A percentile compares a stretch with the other conserved stretches of the same genome.
Conservation (phyloP, 2,329 filamentous ascomycete species). For the Rachicladosporium sp. region DNA sequence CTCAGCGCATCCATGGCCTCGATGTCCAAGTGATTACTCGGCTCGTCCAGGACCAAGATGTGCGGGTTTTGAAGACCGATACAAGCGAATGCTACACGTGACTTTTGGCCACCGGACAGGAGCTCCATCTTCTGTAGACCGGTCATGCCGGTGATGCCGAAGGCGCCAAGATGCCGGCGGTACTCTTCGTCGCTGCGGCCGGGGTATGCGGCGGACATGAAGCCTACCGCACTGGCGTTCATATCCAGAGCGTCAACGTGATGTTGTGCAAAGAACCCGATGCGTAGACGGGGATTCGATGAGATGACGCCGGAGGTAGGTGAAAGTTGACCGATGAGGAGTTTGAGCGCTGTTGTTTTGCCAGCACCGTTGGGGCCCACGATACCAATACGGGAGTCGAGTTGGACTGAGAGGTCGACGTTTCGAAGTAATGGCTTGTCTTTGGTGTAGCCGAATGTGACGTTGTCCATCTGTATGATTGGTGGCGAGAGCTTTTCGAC, state of each 20-base stretch:
- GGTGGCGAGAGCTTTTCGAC: slow-evolving; percentile 96
- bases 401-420: slow-evolving; percentile 90
- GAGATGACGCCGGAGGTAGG: slow-evolving; percentile 73
- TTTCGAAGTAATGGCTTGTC: slow-evolving; percentile 72
- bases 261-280: slow-evolving; percentile 97
- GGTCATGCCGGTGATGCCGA: slow-evolving; percentile 79
- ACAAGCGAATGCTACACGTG: slow-evolving; percentile 95
- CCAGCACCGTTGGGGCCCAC: slow-evolving; percentile 98
- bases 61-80: slow-evolving; percentile 87
- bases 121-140: slow-evolving; percentile 92
- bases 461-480: slow-evolving; percentile 92
- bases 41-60: slow-evolving; percentile 94
- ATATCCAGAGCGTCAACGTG: slow-evolving; percentile 94
- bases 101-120: slow-evolving; percentile 94
- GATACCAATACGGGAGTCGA: slow-evolving; percentile 96
- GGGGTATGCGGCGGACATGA: slow-evolving; percentile 88
- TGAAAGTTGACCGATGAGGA: slow-evolving; percentile 78
- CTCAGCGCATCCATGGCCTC: slow-evolving; percentile 96
- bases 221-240: slow-evolving; percentile 76
- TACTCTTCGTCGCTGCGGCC: slow-evolving; percentile 94
- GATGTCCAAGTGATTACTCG: slow-evolving; percentile 96
- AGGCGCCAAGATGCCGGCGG: slow-evolving; percentile 81
- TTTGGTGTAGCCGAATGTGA: slow-evolving; percentile 74
- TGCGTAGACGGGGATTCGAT: slow-evolving; percentile 72
- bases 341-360: slow-evolving; percentile 95